These are phyloP conservation scores for Euphorbia peplus DNA, from an alignment of 345 rosid species.

Conservation along the genomic window DNA sequence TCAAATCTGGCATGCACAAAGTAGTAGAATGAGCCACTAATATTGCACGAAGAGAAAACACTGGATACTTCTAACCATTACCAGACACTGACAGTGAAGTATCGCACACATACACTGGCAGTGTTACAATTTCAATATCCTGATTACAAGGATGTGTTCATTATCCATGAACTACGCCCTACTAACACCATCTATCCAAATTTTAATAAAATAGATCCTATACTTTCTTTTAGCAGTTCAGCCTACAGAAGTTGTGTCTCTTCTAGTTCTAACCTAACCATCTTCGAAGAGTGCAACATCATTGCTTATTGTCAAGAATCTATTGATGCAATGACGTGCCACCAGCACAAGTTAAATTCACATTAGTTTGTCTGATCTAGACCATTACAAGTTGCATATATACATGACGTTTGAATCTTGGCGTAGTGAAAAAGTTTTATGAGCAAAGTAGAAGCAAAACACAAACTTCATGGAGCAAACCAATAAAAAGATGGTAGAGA, in stretches of 20 bases:
- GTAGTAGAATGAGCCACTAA: background rate
- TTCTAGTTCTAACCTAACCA: background rate
- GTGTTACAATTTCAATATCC: background rate
- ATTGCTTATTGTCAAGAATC: background rate
- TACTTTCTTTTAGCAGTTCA: background rate
- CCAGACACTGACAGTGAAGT: too few species aligned
- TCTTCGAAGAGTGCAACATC: background rate
- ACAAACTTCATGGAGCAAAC: background rate
- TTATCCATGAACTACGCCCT: background rate
- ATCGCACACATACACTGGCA: background rate
- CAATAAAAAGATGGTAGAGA: background rate
- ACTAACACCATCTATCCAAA: background rate
- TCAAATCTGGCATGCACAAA: conserved; percentile 53
- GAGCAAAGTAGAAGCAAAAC: background rate
- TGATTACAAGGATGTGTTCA: background rate
- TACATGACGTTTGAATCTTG: background rate
- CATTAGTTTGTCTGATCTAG: background rate
- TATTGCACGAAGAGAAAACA: background rate
- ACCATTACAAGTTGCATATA: background rate
- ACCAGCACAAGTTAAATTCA: background rate
- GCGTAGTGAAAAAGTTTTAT: background rate
- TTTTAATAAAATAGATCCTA: too few species aligned
- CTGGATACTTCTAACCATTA: too few species aligned
- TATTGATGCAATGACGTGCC: background rate
- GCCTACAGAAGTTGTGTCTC: background rate